Conservation (phyloP, 805 yeast species). For the Starmerella floris region DNA sequence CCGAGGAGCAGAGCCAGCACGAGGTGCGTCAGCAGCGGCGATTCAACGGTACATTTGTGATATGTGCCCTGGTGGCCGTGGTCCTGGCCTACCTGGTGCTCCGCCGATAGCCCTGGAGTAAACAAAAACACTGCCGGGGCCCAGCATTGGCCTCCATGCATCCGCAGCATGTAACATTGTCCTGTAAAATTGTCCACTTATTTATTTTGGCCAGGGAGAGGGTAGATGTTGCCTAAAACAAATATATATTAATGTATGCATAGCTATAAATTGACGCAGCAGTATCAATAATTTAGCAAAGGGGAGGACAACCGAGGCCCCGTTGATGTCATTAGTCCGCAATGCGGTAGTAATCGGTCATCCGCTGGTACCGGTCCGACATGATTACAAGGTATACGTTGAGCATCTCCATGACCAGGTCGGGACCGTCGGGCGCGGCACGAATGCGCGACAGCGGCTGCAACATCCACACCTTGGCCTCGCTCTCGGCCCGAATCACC, state of each 20-base stretch:
- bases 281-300: no score
- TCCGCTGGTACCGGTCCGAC: conserved; percentile 10
- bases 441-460: conserved; percentile 2
- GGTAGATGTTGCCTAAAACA: no score
- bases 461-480: conserved; percentile 11
- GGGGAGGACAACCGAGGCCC: no score
- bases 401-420: conserved; percentile 10
- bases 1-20: conserved; percentile 16
- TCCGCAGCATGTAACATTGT: no score
- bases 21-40: background rate
- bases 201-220: no score
- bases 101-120: no score
- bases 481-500: conserved; percentile 12
- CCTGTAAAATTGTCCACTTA: no score
- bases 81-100: background rate
- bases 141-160: no score
- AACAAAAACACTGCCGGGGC: no score
- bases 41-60: background rate
- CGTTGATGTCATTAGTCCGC: conserved; percentile 5
- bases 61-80: background rate
- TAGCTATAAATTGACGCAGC: no score
- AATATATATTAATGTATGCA: no score
- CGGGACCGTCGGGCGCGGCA: conserved; percentile 1
- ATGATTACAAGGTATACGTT: conserved; percentile 4
- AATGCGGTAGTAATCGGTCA: conserved; percentile 18